Conservation (phyloP, 257 asterid genomes). For the Solanum ahanhuiri region DNA sequence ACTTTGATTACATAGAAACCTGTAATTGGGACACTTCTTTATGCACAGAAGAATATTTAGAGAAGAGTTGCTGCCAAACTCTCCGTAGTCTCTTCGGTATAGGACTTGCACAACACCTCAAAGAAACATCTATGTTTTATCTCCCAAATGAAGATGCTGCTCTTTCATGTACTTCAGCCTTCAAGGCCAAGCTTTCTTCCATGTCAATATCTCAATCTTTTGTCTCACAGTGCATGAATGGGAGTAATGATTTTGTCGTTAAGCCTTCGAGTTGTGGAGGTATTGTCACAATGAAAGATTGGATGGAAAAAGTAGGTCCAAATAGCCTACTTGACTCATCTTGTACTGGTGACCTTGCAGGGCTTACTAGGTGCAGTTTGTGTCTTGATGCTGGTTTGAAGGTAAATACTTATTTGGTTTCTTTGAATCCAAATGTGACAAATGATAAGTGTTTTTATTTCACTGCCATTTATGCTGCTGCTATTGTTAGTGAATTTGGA, state of each 20-base stretch:
- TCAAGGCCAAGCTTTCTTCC: conserved; percentile 11
- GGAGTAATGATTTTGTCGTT: conserved; percentile 22
- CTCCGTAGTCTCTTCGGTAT: conserved; percentile 44
- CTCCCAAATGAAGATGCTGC: conserved; percentile 32
- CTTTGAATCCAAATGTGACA: conserved; percentile 32
- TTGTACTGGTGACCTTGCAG: conserved; percentile 39
- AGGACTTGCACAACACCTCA: conserved; percentile 36
- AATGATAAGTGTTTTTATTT: conserved; percentile 33
- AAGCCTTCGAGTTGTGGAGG: conserved; percentile 38
- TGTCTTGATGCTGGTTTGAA: conserved; percentile 48
- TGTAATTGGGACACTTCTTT: conserved; percentile 49
- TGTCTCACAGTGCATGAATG: conserved; percentile 32
- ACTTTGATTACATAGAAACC: conserved; percentile 36
- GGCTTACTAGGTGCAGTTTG: conserved; percentile 31
- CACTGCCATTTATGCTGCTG: conserved; percentile 42
- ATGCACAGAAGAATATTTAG: conserved; percentile 24
- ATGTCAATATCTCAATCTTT: conserved; percentile 9
- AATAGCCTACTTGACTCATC: conserved; percentile 27
- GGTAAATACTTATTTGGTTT: conserved; percentile 30
- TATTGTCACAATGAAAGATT: conserved; percentile 23
- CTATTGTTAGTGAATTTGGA: conserved; percentile 35
- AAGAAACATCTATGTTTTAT: conserved; percentile 30
- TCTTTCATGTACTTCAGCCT: conserved; percentile 27
- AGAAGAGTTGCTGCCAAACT: conserved; percentile 40
- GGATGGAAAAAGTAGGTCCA: conserved; percentile 15